phyloP scores from a whole-genome alignment of 2,329 filamentous ascomycete species.

The Penicillium janthinellum region DNA sequence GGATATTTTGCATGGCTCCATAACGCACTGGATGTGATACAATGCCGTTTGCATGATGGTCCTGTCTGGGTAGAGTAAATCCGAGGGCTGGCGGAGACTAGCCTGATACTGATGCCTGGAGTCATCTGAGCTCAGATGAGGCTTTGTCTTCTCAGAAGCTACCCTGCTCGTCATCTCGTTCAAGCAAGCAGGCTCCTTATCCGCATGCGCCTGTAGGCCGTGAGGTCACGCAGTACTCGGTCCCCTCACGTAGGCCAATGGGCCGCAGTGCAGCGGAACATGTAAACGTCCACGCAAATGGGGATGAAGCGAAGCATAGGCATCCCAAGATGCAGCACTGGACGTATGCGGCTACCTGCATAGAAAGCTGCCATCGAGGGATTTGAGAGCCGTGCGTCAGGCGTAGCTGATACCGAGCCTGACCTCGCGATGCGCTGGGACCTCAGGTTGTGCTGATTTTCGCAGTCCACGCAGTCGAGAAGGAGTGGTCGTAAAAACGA shows the following conservation, averaged over 20 bases:
- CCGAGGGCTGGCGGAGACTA: neutral
- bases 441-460: neutral
- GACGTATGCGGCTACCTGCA: conserved; percentile 4
- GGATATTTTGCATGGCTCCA: neutral
- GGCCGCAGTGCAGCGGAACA: neutral
- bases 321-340: neutral
- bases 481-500: neutral
- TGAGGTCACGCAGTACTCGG: conserved; percentile 1
- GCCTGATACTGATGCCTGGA: neutral
- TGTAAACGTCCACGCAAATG: neutral
- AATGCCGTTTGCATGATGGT: neutral
- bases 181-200: conserved; percentile 16
- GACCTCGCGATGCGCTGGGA: neutral
- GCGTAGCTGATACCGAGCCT: neutral
- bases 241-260: conserved; percentile 4
- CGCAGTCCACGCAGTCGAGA: neutral
- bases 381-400: conserved; percentile 2
- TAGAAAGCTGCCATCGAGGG: neutral
- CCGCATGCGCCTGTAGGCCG: neutral
- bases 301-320: neutral
- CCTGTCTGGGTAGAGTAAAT: neutral
- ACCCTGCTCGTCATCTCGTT: neutral
- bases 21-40: neutral
- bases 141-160: neutral
- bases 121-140: conserved; percentile 3